A percentile compares a stretch with the other conserved stretches of the same genome.
These are phyloP conservation scores for Claviceps sp. DNA, from an alignment of 2,329 filamentous ascomycete genomes.

Conservation along the genomic window DNA sequence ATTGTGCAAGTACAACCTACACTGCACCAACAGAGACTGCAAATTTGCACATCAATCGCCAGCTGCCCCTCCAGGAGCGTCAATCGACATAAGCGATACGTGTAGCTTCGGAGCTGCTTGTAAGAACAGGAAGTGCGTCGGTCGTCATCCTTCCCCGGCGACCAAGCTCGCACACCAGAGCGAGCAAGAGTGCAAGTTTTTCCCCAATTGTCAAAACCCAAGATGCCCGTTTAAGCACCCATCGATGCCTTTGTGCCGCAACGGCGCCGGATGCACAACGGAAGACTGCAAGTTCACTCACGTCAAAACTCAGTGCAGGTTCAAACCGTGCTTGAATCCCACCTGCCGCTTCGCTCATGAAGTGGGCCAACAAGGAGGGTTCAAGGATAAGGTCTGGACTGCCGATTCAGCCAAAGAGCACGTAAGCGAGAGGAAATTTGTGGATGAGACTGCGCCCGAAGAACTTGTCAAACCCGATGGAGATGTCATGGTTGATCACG, in stretches of 20 bases:
- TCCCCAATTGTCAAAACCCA: conserved; percentile 79
- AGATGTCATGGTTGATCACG: conserved; percentile 24
- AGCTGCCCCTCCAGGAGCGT: conserved; percentile 62
- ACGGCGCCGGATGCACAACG: conserved; percentile 75
- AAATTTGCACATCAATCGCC: conserved; percentile 91
- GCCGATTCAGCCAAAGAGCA: conserved; percentile 46
- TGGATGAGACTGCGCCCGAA: conserved; percentile 53
- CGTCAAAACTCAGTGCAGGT: conserved; percentile 72
- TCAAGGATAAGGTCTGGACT: conserved; percentile 86
- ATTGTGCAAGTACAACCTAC: conserved; percentile 79
- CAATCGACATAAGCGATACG: conserved; percentile 64
- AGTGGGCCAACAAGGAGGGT: conserved; percentile 75
- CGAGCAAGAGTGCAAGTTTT: conserved; percentile 82
- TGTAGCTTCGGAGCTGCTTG: conserved; percentile 84
- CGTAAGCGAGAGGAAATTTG: conserved; percentile 80
- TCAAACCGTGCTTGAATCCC: conserved; percentile 83
- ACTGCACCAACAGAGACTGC: conserved; percentile 81
- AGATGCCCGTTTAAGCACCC: conserved; percentile 85
- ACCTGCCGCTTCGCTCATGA: conserved; percentile 80
- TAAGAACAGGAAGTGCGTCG: conserved; percentile 91
- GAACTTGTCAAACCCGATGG: conserved; percentile 57
- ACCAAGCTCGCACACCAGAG: conserved; percentile 64
- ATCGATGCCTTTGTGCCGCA: conserved; percentile 73
- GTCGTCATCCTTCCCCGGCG: conserved; percentile 82
- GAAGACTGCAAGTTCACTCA: conserved; percentile 85